phyloP scores from a whole-genome alignment of 1,284 basidiomycete species.

The Melampsora larici-populina region DNA sequence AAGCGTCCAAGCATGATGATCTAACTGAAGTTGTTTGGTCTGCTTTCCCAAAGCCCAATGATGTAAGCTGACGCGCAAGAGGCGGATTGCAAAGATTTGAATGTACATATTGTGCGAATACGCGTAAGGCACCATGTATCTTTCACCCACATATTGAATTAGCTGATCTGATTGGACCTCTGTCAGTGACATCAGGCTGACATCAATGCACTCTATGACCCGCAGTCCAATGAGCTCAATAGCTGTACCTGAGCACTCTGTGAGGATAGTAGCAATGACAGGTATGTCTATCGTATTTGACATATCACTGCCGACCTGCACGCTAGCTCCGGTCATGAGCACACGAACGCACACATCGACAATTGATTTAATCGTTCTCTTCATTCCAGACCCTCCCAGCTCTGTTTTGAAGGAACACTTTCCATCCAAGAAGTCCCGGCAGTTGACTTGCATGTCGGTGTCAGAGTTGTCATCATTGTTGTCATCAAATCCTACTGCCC shows the following conservation, averaged over 20 bases:
- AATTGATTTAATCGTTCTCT: constrained; percentile 6
- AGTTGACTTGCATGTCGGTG: neutral
- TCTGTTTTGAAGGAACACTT: constrained; percentile 22
- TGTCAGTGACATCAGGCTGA: constrained; percentile 16
- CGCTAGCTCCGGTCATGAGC: constrained; percentile 10
- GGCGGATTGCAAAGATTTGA: constrained; percentile 26
- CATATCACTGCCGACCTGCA: neutral
- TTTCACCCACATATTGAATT: constrained; percentile 35
- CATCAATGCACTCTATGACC: constrained; percentile 19
- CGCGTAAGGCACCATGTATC: constrained; percentile 29
- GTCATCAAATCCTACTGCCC: constrained; percentile 30
- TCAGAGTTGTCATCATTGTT: constrained; percentile 24
- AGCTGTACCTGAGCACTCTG: constrained; percentile 21
- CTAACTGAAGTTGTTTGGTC: neutral
- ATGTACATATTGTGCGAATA: constrained; percentile 38
- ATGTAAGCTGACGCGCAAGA: constrained; percentile 14
- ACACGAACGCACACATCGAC: constrained; percentile 23
- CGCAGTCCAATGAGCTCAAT: constrained; percentile 22
- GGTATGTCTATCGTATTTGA: neutral
- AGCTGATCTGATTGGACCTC: constrained; percentile 28
- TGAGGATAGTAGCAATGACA: constrained; percentile 1
- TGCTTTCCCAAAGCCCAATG: constrained; percentile 13
- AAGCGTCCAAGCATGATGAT: constrained; percentile 20
- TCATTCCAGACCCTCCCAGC: constrained; percentile 22
- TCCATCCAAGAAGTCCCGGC: constrained; percentile 4